Conservation (phyloP, 2,329 filamentous ascomycete species). For the Lojkania enalia region DNA sequence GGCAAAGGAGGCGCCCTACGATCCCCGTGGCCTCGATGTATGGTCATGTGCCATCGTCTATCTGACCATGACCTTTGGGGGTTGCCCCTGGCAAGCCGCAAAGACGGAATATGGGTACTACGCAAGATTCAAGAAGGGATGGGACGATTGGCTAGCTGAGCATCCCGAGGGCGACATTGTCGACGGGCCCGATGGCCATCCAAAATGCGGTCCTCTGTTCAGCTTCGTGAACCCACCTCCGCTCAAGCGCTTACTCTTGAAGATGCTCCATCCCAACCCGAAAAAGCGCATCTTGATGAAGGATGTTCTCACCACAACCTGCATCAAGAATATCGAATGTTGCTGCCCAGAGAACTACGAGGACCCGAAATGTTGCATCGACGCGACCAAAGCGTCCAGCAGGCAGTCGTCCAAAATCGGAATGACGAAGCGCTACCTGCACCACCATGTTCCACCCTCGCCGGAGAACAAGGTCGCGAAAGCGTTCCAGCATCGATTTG, state of each 20-base stretch:
- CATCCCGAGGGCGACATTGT: conserved; percentile 56
- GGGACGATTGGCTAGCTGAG: conserved; percentile 67
- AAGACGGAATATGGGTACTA: conserved; percentile 61
- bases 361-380: conserved; percentile 62
- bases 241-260: conserved; percentile 71
- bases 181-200: conserved; percentile 63
- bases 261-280: conserved; percentile 83
- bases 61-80: conserved; percentile 73
- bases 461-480: conserved; percentile 42
- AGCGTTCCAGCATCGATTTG: conserved; percentile 43
- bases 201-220: conserved; percentile 68
- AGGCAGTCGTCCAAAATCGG: conserved; percentile 40
- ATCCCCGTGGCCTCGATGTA: conserved; percentile 79
- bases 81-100: conserved; percentile 74
- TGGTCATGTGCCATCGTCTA: conserved; percentile 87
- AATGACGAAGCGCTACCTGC: conserved; percentile 46
- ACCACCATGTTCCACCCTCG: conserved; percentile 50
- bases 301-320: conserved; percentile 70
- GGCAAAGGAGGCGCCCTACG: conserved; percentile 66
- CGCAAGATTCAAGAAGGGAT: conserved; percentile 65
- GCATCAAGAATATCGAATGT: conserved; percentile 75
- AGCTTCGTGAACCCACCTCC: conserved; percentile 65
- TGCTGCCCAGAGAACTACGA: conserved; percentile 74
- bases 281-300: conserved; percentile 68
- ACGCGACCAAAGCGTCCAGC: conserved; percentile 53